These are phyloP conservation scores for Schizosaccharomyces osmophilus DNA, from an alignment of 805 yeast genomes.

Conservation along the genomic window DNA sequence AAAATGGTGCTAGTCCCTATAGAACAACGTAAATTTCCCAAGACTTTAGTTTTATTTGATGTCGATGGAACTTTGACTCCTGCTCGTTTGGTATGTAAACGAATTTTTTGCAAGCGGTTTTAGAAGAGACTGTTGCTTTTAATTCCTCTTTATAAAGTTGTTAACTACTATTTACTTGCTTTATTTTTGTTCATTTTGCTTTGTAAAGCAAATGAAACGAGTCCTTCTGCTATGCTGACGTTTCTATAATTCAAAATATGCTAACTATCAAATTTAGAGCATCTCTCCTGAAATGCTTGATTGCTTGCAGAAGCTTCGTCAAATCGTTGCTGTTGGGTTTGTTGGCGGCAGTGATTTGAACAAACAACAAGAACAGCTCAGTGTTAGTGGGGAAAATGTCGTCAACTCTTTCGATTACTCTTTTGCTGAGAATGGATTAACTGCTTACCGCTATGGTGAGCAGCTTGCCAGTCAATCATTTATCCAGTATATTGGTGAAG, in stretches of 20 bases:
- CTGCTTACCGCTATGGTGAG: slow-evolving; percentile 83
- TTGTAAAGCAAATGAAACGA: background rate
- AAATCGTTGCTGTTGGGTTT: slow-evolving; percentile 85
- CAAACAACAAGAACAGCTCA: slow-evolving; percentile 92
- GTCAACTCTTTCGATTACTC: slow-evolving; percentile 75
- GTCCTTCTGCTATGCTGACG: background rate
- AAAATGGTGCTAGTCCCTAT: slow-evolving; percentile 25
- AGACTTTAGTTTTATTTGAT: slow-evolving; percentile 76
- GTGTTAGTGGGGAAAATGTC: slow-evolving; percentile 26
- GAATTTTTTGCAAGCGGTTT: no score
- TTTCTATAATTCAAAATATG: no score
- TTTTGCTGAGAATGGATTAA: slow-evolving; percentile 91
- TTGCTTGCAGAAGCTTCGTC: slow-evolving; percentile 48
- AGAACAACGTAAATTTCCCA: slow-evolving; percentile 44
- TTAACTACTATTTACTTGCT: background rate
- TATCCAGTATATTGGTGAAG: slow-evolving; percentile 88
- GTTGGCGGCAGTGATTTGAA: slow-evolving; percentile 92
- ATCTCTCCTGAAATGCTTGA: slow-evolving; percentile 37
- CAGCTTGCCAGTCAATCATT: slow-evolving; percentile 81
- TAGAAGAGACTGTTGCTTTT: no score
- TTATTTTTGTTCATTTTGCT: no score
- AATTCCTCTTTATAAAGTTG: no score
- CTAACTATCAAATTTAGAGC: slow-evolving; percentile 1
- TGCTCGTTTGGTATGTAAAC: slow-evolving; percentile 38
- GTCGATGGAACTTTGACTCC: slow-evolving; percentile 98